Evolutionary conservation across 2,329 filamentous ascomycete genomes (phyloP).

Genomic region (Colletotrichum sp.): DNA sequence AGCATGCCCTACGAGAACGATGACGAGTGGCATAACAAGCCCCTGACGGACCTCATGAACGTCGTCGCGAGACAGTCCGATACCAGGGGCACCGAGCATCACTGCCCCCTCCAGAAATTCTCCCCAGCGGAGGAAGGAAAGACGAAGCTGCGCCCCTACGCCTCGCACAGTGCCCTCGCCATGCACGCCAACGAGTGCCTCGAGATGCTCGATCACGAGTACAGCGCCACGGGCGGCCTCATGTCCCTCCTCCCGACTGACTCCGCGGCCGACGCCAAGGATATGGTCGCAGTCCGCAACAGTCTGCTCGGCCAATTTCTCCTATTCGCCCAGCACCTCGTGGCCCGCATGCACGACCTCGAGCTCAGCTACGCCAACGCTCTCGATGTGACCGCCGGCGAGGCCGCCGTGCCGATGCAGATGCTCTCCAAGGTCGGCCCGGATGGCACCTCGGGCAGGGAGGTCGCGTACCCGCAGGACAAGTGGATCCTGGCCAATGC

Average conservation of each 20-base stretch:
- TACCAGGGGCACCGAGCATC: slow-evolving; percentile 41
- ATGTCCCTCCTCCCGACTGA: slow-evolving; percentile 57
- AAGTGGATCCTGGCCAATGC: slow-evolving; percentile 60
- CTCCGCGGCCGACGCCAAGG: slow-evolving; percentile 33
- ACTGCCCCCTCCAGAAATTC: slow-evolving; percentile 48
- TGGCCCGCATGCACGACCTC: slow-evolving; percentile 61
- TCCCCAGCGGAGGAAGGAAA: slow-evolving; percentile 21
- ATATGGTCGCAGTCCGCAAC: slow-evolving; percentile 49
- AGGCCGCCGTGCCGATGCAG: slow-evolving; percentile 55
- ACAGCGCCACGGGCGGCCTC: slow-evolving; percentile 58
- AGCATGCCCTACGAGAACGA: slow-evolving; percentile 51
- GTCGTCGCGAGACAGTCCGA: slow-evolving; percentile 48
- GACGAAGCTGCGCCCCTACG: slow-evolving; percentile 39
- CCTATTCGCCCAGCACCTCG: slow-evolving; percentile 56
- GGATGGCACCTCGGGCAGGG: slow-evolving; percentile 55
- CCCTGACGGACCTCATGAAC: slow-evolving; percentile 52
- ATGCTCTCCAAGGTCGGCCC: slow-evolving; percentile 58
- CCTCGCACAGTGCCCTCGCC: slow-evolving; percentile 53
- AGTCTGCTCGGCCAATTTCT: slow-evolving; percentile 64
- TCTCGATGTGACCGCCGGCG: slow-evolving; percentile 53
- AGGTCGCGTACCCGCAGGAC: slow-evolving; percentile 60
- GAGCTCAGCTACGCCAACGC: slow-evolving; percentile 58
- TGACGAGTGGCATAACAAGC: slow-evolving; percentile 50
- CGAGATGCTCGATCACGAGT: slow-evolving; percentile 65
- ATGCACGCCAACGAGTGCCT: slow-evolving; percentile 65